Base-by-base conservation (phyloP, 768 basidiomycete genomes). In the Tricholomella constricta region DNA sequence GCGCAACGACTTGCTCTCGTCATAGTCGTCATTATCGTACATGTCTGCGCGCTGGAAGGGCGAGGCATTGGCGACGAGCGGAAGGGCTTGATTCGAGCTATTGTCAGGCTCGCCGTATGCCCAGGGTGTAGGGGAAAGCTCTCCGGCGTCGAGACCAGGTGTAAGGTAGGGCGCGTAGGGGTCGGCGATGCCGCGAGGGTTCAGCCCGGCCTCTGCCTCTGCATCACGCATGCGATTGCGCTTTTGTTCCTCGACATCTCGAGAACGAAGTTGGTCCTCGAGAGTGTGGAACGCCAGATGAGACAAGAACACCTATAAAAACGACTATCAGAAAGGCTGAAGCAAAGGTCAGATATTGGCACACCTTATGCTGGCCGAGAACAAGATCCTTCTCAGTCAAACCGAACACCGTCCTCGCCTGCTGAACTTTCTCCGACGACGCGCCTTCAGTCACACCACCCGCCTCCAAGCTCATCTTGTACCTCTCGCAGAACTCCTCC, bases 181-280 rank as follows among this genome's bases (percentile, higher is more conserved):
- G 57, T 94, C 91, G 2, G 68, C 68, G 19, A 77, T 59, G 3
- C 78, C 77, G 17, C 82, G 78, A 41, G 80, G 77, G 55, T 80
- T 79, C 31, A 87, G 78, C 23, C 86, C 87, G 5, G 81, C 86
- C 60, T 86, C 88, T 10, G 82, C 81, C 68, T 88, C 89, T 12
- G 83, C 87, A 52, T 91, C 87, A 4, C 87, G 83, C 43, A 91
- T 72, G 22, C 87, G 81, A 61, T 88, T 90, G 32, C 90, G 80
- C 69, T 90, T 90, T 66, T 85, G 85, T 64, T 97, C 94, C 52
- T 97, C 92, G 3, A 83, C 84, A 47, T 98, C 96, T 14, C 80
- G 78, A 0, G 87, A 78, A 6, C 96, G 86, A 11, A 98, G 76
- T 3, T 84, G 82, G 63, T 99, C 92, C 65, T 98, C 96, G 15